Conservation (phyloP, 768 basidiomycete species). For the Collybiopsis luxurians region DNA sequence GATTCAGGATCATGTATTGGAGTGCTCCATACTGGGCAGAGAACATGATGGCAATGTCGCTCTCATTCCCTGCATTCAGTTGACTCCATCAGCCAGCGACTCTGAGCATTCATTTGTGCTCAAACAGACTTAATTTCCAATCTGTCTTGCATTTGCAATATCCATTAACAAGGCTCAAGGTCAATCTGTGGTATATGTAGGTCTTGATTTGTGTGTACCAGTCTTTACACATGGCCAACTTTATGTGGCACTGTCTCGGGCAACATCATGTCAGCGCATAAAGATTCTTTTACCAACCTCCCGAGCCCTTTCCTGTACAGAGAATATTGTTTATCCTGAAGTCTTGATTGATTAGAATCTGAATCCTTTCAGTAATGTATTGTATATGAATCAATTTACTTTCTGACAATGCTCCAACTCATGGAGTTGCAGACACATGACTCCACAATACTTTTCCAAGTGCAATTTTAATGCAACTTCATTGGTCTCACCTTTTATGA, state of each 20-base stretch:
- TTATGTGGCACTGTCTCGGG: conserved; percentile 38
- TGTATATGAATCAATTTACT: no score
- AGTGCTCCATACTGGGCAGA: conserved; percentile 33
- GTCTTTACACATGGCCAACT: conserved; percentile 44
- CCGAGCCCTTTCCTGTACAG: neutral
- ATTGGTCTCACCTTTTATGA: no score
- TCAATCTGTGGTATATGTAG: conserved; percentile 40
- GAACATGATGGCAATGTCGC: conserved; percentile 30
- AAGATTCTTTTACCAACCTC: conserved; percentile 19
- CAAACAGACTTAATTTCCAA: conserved; percentile 36
- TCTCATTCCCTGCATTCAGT: conserved; percentile 37
- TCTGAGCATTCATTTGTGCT: conserved; percentile 27
- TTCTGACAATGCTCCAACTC: no score
- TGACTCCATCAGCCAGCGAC: conserved; percentile 23
- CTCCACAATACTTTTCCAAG: no score
- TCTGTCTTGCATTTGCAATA: conserved; percentile 43
- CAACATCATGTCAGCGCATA: conserved; percentile 24
- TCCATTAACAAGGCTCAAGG: conserved; percentile 51
- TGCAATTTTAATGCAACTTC: no score
- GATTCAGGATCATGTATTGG: conserved; percentile 28
- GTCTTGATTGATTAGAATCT: conserved; percentile 11
- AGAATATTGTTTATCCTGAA: conserved; percentile 22
- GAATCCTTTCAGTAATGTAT: neutral
- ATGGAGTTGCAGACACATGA: no score
- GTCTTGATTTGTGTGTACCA: conserved; percentile 31